Conservation (phyloP, 208 protist species). For the Angomonas ambiguus region DNA sequence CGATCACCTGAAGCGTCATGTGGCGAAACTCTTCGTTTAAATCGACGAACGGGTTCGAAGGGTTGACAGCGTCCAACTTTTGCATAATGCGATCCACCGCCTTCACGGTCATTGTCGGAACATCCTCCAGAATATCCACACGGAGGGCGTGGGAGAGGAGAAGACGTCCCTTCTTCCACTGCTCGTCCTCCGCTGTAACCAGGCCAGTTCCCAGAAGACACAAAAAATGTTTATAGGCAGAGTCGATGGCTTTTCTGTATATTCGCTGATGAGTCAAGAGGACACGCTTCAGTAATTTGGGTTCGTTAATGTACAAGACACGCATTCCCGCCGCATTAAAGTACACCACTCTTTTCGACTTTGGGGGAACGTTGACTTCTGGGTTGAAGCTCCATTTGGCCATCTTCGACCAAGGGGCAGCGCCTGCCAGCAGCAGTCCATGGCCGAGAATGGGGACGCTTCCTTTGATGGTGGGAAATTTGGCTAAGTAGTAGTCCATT, state of each 20-base stretch:
- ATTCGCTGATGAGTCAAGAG: slow-evolving; percentile 81
- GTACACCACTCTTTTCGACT: slow-evolving; percentile 34
- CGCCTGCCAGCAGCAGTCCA: slow-evolving; percentile 55
- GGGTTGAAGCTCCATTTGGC: slow-evolving; percentile 68
- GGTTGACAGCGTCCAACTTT: slow-evolving; percentile 33
- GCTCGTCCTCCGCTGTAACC: slow-evolving; percentile 79
- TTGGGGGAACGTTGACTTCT: slow-evolving; percentile 24
- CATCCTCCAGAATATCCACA: slow-evolving; percentile 82
- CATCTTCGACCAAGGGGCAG: slow-evolving; percentile 78
- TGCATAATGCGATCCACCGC: slow-evolving; percentile 61
- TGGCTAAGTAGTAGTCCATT: slow-evolving; percentile 62
- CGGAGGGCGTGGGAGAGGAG: slow-evolving; percentile 80
- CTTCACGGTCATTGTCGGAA: slow-evolving; percentile 66
- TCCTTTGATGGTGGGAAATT: slow-evolving; percentile 58
- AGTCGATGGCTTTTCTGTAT: slow-evolving; percentile 79
- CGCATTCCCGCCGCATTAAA: slow-evolving; percentile 78
- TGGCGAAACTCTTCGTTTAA: slow-evolving; percentile 88
- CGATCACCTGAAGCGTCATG: slow-evolving; percentile 89
- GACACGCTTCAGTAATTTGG: slow-evolving; percentile 72
- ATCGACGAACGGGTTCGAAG: slow-evolving; percentile 40
- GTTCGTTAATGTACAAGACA: slow-evolving; percentile 83
- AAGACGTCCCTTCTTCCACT: slow-evolving; percentile 83
- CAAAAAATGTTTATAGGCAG: slow-evolving; percentile 88
- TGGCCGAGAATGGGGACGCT: slow-evolving; percentile 73
- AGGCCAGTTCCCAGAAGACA: slow-evolving; percentile 86